phyloP scores from a whole-genome alignment of 108 stramenopile species.

The Cafeteria roenbergensis region DNA sequence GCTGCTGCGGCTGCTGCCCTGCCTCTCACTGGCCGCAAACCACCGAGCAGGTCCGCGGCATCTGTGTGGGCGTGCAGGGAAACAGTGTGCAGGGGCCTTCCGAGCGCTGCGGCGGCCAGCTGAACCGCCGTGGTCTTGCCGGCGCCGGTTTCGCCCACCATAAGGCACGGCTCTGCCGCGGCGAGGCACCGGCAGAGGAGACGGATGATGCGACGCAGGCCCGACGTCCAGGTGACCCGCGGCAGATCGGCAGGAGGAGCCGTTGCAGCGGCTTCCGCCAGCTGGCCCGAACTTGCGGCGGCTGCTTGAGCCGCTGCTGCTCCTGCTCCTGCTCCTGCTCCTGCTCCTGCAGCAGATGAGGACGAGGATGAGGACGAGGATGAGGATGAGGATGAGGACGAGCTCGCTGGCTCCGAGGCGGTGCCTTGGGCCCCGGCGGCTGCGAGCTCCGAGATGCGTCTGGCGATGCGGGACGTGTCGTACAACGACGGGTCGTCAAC shows the following conservation, averaged over 20 bases:
- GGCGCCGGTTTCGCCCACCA: constrained; percentile 53
- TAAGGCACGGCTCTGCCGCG: constrained; percentile 77
- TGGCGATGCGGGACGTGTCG: too few relatives aligned
- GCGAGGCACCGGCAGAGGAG: constrained; percentile 70
- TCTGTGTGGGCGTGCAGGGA: constrained; percentile 96
- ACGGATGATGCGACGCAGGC: constrained; percentile 63
- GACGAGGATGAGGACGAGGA: too few relatives aligned
- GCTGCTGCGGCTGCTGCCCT: constrained; percentile 14
- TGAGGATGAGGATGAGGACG: too few relatives aligned
- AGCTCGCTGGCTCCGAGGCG: too few relatives aligned
- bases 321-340: background rate
- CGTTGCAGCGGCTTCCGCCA: background rate
- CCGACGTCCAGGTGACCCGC: constrained; percentile 69
- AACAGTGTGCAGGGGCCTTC: constrained; percentile 59
- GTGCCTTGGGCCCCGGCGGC: too few relatives aligned
- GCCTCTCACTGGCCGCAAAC: constrained; percentile 82
- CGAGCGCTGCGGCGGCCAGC: constrained; percentile 56
- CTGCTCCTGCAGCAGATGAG: too few relatives aligned
- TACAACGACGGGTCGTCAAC: too few relatives aligned
- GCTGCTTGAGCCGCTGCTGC: background rate
- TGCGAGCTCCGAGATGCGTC: too few relatives aligned
- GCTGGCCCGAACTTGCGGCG: background rate
- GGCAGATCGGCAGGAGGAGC: constrained; percentile 8
- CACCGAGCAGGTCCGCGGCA: constrained; percentile 87
- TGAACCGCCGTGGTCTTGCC: constrained; percentile 91